Evolutionary conservation across 2,329 filamentous ascomycete genomes (phyloP).

Genomic region (Lithohypha guttulata): DNA sequence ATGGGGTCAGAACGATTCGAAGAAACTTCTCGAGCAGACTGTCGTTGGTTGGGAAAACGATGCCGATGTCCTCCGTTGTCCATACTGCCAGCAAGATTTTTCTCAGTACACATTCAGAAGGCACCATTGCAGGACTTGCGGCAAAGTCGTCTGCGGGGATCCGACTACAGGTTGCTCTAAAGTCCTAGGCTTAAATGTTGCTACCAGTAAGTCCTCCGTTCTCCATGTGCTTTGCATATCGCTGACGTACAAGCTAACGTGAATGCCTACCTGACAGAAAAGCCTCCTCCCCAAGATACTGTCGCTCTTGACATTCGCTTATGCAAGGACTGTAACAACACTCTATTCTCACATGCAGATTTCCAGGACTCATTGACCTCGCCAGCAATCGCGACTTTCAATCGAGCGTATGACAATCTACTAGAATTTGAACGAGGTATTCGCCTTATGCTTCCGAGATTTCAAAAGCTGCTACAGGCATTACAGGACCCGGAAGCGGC

Average conservation of each 20-base stretch:
- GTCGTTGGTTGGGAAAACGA: slow-evolving; percentile 96
- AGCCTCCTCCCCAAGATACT: slow-evolving; percentile 28
- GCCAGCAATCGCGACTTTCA: slow-evolving; percentile 47
- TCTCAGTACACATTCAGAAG: slow-evolving; percentile 83
- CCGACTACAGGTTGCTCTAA: slow-evolving; percentile 71
- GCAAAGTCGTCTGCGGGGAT: slow-evolving; percentile 86
- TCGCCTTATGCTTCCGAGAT: slow-evolving; percentile 65
- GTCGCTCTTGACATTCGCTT: slow-evolving; percentile 75
- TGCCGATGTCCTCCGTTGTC: slow-evolving; percentile 64
- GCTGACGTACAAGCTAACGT: slow-evolving; percentile 21
- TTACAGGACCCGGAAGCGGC: slow-evolving; percentile 62
- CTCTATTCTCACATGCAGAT: slow-evolving; percentile 62
- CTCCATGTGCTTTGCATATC: slow-evolving; percentile 1
- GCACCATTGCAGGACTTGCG: slow-evolving; percentile 91
- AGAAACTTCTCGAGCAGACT: slow-evolving; percentile 77
- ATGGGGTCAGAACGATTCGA: slow-evolving; percentile 56
- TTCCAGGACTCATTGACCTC: slow-evolving; percentile 59
- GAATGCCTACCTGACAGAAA: slow-evolving; percentile 17
- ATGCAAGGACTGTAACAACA: slow-evolving; percentile 76
- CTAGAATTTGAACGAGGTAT: slow-evolving; percentile 83
- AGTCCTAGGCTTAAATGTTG: slow-evolving; percentile 71
- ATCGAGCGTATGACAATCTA: slow-evolving; percentile 67
- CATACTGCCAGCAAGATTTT: slow-evolving; percentile 94
- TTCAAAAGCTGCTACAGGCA: slow-evolving; percentile 63
- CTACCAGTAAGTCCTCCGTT: slow-evolving; percentile 42